Base-by-base conservation (phyloP, 352 stramenopile genomes). In the Phytophthora constricta region DNA sequence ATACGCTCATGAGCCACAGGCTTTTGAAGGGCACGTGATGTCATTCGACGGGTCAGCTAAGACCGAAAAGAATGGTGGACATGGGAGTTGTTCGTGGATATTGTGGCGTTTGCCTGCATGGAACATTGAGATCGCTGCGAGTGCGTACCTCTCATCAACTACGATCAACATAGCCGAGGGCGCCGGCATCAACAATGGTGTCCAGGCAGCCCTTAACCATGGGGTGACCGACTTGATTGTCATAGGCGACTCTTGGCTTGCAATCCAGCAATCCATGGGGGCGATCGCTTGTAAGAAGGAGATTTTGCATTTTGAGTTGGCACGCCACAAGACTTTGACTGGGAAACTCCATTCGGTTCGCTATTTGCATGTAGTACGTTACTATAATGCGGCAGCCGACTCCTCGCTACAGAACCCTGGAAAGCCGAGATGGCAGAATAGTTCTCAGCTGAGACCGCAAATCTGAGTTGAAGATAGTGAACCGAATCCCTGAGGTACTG, bases 201-300 rank as follows among this genome's bases (percentile, higher is more conserved):
- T 56, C 33, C 26, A 45, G 28, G 16, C 34, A 16, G 34, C 34
- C 9, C 34, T 42, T 9, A 9, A 31, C 25, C 8, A 54, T 41
- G 47, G 47, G 27, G 47, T 42, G 34, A 42, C 34, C 34, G 34
- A 42, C 34, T 16, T 42, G 34, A 42, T 42, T 16, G 16, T 42
- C 34, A 16, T 42, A 9, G 34, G 34, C 16, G 34, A 42, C 34
- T 42, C 34, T 9, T 16, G 34, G 34, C 22, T 61, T 43, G 53
- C 37, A 41, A 61, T 53, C 42, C 43, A 56, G 22, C 42, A 55
- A 63, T 43, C 20, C 45, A 63, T 56, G 34, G 45, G 56, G 56
- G 33, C 39, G 47, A 54, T 54, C 8, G 47, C 47, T 4, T 54
- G 47, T 22, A 5, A 22, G 47, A 41, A 54, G 47, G 47, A 54